Conservation (phyloP, 2,329 filamentous ascomycete genomes). For the Alternaria sp. region DNA sequence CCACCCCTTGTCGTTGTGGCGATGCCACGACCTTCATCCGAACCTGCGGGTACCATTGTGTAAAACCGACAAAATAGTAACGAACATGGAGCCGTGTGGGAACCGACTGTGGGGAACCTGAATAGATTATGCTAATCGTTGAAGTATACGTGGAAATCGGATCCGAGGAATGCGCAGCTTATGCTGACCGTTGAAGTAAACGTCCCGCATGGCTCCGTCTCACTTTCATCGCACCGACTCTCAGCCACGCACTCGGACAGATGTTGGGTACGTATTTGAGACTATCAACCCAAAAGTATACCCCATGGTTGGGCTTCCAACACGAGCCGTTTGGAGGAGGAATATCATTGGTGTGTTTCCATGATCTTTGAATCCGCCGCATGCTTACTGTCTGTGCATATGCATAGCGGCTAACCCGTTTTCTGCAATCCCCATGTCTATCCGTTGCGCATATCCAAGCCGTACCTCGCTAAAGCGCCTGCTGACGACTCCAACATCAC, state of each 20-base stretch:
- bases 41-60: conserved; percentile 6
- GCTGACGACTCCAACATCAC: not conserved
- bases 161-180: not conserved
- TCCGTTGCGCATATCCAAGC: not conserved
- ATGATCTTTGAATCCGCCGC: not conserved
- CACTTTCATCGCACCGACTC: not conserved
- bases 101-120: not conserved
- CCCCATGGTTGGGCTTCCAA: conserved; percentile 5
- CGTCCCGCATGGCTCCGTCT: not conserved
- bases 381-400: conserved; percentile 1
- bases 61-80: not conserved
- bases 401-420: not conserved
- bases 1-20: conserved; percentile 18
- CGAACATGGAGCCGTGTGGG: not conserved
- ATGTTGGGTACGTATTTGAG: not conserved
- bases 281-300: not conserved
- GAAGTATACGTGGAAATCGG: not conserved
- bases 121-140: not conserved
- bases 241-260: not conserved
- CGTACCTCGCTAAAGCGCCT: conserved; percentile 1
- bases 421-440: not conserved
- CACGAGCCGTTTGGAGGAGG: not conserved
- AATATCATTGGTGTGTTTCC: conserved; percentile 1
- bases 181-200: conserved; percentile 1
- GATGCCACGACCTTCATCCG: conserved; percentile 13